Evolutionary conservation across 225 moss, liverwort and hornwort genomes (phyloP), one percentile per base, ranked within the genome.

Genomic region (Sphagnum tenellum): DNA sequence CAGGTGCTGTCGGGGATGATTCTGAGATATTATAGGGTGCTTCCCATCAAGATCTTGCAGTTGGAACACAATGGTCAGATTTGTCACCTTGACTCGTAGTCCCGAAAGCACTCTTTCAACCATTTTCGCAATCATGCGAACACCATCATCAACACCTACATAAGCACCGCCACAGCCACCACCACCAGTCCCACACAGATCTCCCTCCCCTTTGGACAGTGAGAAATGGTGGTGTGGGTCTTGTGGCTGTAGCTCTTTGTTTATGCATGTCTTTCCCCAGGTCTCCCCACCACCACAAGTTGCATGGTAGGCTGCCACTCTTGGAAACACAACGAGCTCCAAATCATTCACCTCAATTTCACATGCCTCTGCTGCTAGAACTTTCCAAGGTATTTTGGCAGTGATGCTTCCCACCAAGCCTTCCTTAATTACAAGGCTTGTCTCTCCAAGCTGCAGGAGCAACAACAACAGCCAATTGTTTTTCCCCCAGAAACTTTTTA

Each of bases 61-160:
- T 66, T 92, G 86, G 45, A 82, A 85, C 55, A 85, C 83, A 46
- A 90, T 76, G 57, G 86, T 74, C 80, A 92, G 53, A 69, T 90
- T 85, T 9, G 86, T 82, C 56, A 98, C 85, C 74, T 85, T 89
- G 0, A 98, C 87, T 67, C 84, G 87, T 57, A 98, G 73, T 57
- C 90, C 90, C 74, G 92, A 58, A 63, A 98, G 88, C 58, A 98
- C 85, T 75, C 93, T 79, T 77, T 98, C 96, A 46, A 98, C 90
- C 69, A 98, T 89, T 75, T 90, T 90, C 4, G 96, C 92, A 70
- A 98, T 90, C 72, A 88, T 88, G 61, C 92, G 86, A 62, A 98
- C 96, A 68, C 96, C 96, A 62, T 90, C 90, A 77, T 92, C 96
- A 61, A 98, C 90, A 66, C 93, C 96, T 74, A 89, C 68, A 51